Conservation (phyloP, 768 basidiomycete species). For the Mycena sanguinolenta region DNA sequence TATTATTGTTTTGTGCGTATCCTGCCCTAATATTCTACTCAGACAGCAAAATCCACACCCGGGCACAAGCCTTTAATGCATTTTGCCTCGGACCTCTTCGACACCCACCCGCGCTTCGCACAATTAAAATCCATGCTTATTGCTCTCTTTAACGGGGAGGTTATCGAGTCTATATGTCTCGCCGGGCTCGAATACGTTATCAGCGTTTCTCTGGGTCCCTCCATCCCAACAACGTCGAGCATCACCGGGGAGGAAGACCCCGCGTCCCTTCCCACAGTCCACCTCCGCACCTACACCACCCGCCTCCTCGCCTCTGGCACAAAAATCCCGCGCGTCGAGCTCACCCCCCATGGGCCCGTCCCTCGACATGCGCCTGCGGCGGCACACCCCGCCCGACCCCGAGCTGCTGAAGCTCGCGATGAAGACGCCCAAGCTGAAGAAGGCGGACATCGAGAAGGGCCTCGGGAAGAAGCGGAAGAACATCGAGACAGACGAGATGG, state of each 20-base stretch:
- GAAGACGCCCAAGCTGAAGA: conserved; percentile 89
- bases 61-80: conserved; percentile 95
- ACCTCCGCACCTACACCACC: conserved; percentile 89
- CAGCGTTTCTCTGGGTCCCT: conserved; percentile 76
- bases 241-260: conserved; percentile 56
- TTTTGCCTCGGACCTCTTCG: conserved; percentile 96
- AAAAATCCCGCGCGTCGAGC: conserved; percentile 83
- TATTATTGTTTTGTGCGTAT: neutral
- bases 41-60: conserved; percentile 91
- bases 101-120: conserved; percentile 91
- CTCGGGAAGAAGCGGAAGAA: conserved; percentile 96
- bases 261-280: conserved; percentile 79
- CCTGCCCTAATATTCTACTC: conserved; percentile 5
- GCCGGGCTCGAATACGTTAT: conserved; percentile 91
- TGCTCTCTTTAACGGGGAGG: conserved; percentile 91
- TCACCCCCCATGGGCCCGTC: conserved; percentile 93
- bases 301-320: conserved; percentile 82
- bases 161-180: conserved; percentile 85
- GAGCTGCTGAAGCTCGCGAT: conserved; percentile 87
- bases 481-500: conserved; percentile 97
- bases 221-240: conserved; percentile 55
- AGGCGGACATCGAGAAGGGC: conserved; percentile 87
- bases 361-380: conserved; percentile 84
- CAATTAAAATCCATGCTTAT: conserved; percentile 94
- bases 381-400: conserved; percentile 80